A percentile compares a stretch with the other conserved stretches of the same genome.
These are phyloP conservation scores for Talaromyces thailandensis DNA, from an alignment of 495 filamentous ascomycete genomes.

Conservation along the genomic window DNA sequence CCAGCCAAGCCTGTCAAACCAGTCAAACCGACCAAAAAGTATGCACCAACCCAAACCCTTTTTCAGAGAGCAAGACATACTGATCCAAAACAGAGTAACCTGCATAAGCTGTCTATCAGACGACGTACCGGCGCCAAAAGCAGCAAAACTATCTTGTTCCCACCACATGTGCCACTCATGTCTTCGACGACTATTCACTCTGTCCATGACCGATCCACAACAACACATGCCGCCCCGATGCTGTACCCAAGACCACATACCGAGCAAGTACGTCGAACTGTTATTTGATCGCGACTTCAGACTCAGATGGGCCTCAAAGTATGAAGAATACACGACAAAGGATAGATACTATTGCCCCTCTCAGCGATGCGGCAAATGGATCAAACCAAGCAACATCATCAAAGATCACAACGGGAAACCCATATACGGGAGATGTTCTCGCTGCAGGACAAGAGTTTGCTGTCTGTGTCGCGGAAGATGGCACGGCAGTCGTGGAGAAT, in stretches of 20 bases:
- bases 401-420: constrained; percentile 34
- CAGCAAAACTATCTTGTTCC: constrained; percentile 61
- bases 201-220: constrained; percentile 63
- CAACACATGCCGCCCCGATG: constrained; percentile 76
- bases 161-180: constrained; percentile 74
- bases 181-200: constrained; percentile 59
- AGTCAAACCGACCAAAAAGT: neutral
- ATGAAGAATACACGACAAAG: constrained; percentile 60
- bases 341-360: constrained; percentile 69
- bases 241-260: constrained; percentile 62
- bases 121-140: constrained; percentile 46
- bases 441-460: constrained; percentile 69
- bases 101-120: constrained; percentile 63
- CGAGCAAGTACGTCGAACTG: constrained; percentile 62
- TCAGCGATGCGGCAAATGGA: constrained; percentile 63
- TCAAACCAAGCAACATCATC: constrained; percentile 58
- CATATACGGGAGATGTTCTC: constrained; percentile 52
- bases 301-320: constrained; percentile 67
- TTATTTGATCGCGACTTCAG: constrained; percentile 68
- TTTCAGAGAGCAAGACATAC: neutral
- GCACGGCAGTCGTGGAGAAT: constrained; percentile 52
- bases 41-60: neutral
- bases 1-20: neutral
- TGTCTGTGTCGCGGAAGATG: constrained; percentile 60
- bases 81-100: constrained; percentile 38